Base-by-base conservation (phyloP, 2,329 filamentous ascomycete species). In the Neonectria hederae region DNA sequence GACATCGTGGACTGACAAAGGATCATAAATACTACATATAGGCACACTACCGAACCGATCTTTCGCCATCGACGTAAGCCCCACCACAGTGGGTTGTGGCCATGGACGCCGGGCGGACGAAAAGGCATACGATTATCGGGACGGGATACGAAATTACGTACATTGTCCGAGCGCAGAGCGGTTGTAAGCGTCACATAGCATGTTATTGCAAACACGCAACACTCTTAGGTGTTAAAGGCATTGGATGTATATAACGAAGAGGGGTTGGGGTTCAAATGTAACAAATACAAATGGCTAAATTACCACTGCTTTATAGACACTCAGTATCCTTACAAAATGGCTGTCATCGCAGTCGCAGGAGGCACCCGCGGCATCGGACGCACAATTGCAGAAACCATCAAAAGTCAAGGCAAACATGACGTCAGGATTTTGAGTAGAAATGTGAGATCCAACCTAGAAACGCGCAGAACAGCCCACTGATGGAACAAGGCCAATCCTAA, bases 291-390 rank as follows among this genome's bases (percentile, higher is more conserved):
- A n/a, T n/a, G 24, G 24, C 7, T 26, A 26, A 26, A 7, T 4
- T 26, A 26, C 7, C 24, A 26, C 24, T 26, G 7, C 24, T 26
- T 26, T 7, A 6, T n/a, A 19, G n/a, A 8, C 14, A 40, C 38
- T 5, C 5, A 14, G 7, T 17, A 40, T 40, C 4, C 38, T n/a
- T 5, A 17, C 7, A 22, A 43, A 3, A 54, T 54, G 53, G 53
- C 43, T 5, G 35, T 30, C 19, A 74, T 85, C 45, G 83, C 81
- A 54, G 77, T 85, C n/a, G 80, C 81, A 4, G 83, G 83, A 55
- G 83, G 83, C 17, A 81, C 79, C 1, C 82, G 83, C n/a, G 76
- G 74, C 14, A 72, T 84, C 2, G 83, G 83, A 10, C 78, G 76
- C n/a, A 79, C 81, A 1, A 75, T 86, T 32, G 79, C 84, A 22